These are phyloP conservation scores for Cocos nucifera DNA, from an alignment of 176 grass and related monocot genomes.

Conservation along the genomic window DNA sequence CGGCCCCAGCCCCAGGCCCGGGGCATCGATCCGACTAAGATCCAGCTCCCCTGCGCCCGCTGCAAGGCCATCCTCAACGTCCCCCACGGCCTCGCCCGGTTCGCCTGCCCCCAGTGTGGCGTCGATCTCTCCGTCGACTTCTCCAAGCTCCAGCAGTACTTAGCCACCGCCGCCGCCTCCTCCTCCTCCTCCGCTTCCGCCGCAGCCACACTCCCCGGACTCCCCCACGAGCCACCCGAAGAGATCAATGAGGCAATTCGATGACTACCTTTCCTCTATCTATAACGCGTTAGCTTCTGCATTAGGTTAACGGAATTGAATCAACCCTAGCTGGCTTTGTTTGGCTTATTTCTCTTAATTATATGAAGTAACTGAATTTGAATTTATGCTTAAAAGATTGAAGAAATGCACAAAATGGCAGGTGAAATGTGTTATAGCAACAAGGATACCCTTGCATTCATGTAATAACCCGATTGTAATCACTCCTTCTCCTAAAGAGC, in stretches of 20 bases:
- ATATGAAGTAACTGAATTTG: too few species aligned
- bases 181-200: constrained; percentile 8
- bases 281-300: too few species aligned
- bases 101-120: constrained; percentile 81
- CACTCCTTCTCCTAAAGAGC: too few species aligned
- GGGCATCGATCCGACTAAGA: constrained; percentile 28
- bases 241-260: constrained; percentile 66
- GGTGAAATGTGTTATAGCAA: too few species aligned
- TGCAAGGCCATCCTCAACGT: constrained; percentile 89
- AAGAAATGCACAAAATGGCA: too few species aligned
- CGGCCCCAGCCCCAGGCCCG: constrained; percentile 7
- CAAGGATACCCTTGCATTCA: too few species aligned
- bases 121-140: constrained; percentile 71
- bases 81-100: constrained; percentile 70
- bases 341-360: too few species aligned
- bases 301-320: too few species aligned
- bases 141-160: constrained; percentile 44
- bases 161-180: constrained; percentile 7
- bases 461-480: too few species aligned
- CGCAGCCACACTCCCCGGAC: constrained; percentile 20
- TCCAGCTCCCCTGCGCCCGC: constrained; percentile 63
- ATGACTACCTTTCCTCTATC: too few species aligned
- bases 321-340: too few species aligned
- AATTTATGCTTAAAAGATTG: too few species aligned
- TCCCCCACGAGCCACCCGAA: constrained; percentile 27